Evolutionary conservation across 495 filamentous ascomycete species (phyloP).

Genomic region (Pyrenula aspistea): DNA sequence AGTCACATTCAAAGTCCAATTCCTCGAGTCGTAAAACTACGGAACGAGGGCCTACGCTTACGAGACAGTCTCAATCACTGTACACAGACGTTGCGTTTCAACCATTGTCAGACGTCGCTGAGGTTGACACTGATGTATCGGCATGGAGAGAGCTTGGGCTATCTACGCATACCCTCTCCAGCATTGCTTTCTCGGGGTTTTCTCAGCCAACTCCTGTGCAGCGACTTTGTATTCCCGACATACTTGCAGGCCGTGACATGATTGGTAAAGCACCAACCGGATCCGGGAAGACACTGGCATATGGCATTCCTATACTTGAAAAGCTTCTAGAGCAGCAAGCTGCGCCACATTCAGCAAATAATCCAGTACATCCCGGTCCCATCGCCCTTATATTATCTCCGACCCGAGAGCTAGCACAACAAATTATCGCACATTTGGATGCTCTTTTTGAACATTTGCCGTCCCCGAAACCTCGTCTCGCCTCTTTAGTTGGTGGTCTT

Average conservation of each 20-base stretch:
- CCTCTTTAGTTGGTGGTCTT: conserved; percentile 80
- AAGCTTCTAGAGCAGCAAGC: conserved; percentile 27
- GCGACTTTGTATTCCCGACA: conserved; percentile 61
- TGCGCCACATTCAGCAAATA: conserved; percentile 19
- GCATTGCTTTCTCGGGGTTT: conserved; percentile 71
- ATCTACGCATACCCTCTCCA: conserved; percentile 51
- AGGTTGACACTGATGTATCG: conserved; percentile 45
- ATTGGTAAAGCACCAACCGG: conserved; percentile 81
- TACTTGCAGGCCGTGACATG: conserved; percentile 79
- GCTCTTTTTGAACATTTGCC: conserved; percentile 50
- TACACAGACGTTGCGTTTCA: conserved; percentile 16
- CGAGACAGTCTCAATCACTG: no score
- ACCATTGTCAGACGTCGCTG: conserved; percentile 19
- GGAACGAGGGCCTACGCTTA: no score
- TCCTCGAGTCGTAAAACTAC: no score
- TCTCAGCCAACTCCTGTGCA: conserved; percentile 72
- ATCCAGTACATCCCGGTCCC: conserved; percentile 25
- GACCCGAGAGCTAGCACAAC: conserved; percentile 86
- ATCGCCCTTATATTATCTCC: conserved; percentile 86
- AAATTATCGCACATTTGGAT: conserved; percentile 70
- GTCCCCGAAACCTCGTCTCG: conserved; percentile 49
- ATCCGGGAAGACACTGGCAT: conserved; percentile 76
- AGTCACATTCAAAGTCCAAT: no score
- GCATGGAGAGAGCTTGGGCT: conserved; percentile 65
- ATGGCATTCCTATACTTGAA: conserved; percentile 53